Percentiles rank a stretch among this genome's conserved stretches.
These are phyloP conservation scores for Naegleria fowleri DNA, from an alignment of 208 protist genomes.

Conservation along the genomic window DNA sequence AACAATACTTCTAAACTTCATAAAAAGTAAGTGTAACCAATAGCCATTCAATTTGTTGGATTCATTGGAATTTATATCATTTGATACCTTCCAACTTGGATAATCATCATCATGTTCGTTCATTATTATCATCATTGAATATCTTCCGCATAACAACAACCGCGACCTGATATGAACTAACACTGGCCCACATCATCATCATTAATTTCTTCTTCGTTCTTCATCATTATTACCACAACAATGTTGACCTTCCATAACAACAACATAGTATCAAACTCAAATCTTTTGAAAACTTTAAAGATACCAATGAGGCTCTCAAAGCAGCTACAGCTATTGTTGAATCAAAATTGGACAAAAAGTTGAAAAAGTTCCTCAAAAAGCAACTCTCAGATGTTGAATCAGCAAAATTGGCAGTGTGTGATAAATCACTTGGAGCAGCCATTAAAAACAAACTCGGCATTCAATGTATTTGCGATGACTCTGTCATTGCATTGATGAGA, in stretches of 20 bases:
- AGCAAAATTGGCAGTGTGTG: slow-evolving; percentile 80
- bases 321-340: slow-evolving; percentile 91
- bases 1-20: slow-evolving; percentile 38
- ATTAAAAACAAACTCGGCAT: slow-evolving; percentile 95
- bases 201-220: neutral
- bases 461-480: slow-evolving; percentile 74
- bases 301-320: slow-evolving; percentile 92
- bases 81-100: no score
- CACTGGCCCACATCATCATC: no score
- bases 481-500: slow-evolving; percentile 84
- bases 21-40: slow-evolving; percentile 49
- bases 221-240: no score
- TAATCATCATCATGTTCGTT: no score
- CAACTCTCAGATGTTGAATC: slow-evolving; percentile 74
- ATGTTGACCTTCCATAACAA: no score
- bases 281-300: slow-evolving; percentile 73
- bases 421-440: slow-evolving; percentile 80
- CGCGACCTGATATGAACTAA: neutral
- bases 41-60: neutral
- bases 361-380: slow-evolving; percentile 98
- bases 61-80: slow-evolving; percentile 20
- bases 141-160: neutral
- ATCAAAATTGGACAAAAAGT: slow-evolving; percentile 83
- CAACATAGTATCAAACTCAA: slow-evolving; percentile 60
- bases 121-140: no score